Conservation (phyloP, 2,329 filamentous ascomycete genomes). For the Nigrospora osmanthi region DNA sequence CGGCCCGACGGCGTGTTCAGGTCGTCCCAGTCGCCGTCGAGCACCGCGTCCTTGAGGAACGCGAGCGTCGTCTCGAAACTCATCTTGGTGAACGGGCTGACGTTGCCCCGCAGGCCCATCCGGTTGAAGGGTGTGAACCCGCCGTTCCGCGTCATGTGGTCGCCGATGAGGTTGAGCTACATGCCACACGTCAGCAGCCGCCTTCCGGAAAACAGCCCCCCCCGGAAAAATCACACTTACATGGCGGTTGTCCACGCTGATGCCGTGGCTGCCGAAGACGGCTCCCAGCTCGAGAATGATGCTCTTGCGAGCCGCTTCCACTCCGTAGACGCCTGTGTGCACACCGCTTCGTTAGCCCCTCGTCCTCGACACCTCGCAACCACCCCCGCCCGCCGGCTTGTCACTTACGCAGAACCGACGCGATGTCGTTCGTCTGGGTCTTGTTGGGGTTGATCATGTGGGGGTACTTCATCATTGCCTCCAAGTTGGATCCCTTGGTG, state of each 20-base stretch:
- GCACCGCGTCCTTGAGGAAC: constrained; percentile 85
- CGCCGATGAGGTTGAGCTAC: constrained; percentile 78
- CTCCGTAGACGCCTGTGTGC: constrained; percentile 59
- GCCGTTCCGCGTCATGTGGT: constrained; percentile 94
- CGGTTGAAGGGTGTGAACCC: constrained; percentile 89
- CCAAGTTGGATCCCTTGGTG: constrained; percentile 79
- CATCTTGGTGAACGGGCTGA: constrained; percentile 96
- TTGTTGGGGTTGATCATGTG: constrained; percentile 80
- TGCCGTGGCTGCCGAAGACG: constrained; percentile 87
- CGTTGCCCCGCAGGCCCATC: constrained; percentile 75
- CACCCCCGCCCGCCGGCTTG: too few relatives aligned
- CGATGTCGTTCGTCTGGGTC: constrained; percentile 89
- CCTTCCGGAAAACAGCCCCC: too few relatives aligned
- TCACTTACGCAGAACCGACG: constrained; percentile 58
- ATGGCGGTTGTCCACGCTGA: constrained; percentile 85
- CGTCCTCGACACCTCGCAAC: too few relatives aligned
- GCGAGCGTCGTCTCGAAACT: constrained; percentile 96
- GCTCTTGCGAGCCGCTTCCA: constrained; percentile 81
- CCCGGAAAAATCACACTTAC: too few relatives aligned
- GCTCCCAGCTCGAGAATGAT: constrained; percentile 80
- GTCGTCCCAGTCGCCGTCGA: constrained; percentile 87
- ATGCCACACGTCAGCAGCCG: too few relatives aligned
- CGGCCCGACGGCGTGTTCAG: constrained; percentile 77
- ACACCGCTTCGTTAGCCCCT: too few relatives aligned
- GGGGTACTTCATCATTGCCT: constrained; percentile 82